A percentile compares a stretch with the other conserved stretches of the same genome.
Conservation (phyloP, 495 filamentous ascomycete genomes). For the Echria macrotheca region DNA sequence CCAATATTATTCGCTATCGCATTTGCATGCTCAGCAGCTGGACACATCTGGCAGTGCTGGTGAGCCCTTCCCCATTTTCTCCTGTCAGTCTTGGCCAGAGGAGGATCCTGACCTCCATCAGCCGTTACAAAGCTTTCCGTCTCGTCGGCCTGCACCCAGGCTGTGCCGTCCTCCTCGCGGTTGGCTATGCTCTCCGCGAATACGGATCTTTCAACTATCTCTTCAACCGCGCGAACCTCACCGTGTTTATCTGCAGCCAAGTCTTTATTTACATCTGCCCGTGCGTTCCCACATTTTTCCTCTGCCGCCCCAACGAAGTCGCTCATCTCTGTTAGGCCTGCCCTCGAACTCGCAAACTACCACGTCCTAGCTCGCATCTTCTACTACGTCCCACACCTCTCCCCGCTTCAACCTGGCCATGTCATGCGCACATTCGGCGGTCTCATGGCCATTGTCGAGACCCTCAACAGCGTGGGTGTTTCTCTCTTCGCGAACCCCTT, state of each 20-base stretch:
- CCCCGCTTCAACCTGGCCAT: conserved; percentile 23
- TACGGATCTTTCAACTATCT: conserved; percentile 30
- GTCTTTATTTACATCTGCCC: conserved; percentile 30
- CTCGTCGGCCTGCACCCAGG: conserved; percentile 24
- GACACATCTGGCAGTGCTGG: conserved; percentile 31
- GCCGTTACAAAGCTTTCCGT: conserved; percentile 25
- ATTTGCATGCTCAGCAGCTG: conserved; percentile 19
- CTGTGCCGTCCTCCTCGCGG: conserved; percentile 23
- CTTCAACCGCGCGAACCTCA: conserved; percentile 18
- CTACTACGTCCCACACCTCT: conserved; percentile 29
- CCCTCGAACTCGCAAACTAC: conserved; percentile 38
- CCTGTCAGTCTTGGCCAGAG: not conserved
- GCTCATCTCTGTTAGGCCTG: conserved; percentile 14
- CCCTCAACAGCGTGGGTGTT: conserved; percentile 29
- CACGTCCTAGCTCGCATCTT: conserved; percentile 34
- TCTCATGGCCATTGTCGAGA: conserved; percentile 26
- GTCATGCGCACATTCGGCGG: conserved; percentile 30
- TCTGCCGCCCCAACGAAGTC: not conserved
- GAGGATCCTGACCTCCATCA: conserved; percentile 2
- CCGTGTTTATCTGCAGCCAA: conserved; percentile 25
- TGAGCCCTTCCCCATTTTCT: conserved; percentile 12
- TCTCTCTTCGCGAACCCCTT: conserved; percentile 25
- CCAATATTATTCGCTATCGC: conserved; percentile 25
- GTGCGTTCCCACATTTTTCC: conserved; percentile 14
- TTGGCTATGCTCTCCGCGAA: conserved; percentile 28